Evolutionary conservation across 2,329 filamentous ascomycete species (phyloP).

Genomic region (Pseudogymnoascus sp.): DNA sequence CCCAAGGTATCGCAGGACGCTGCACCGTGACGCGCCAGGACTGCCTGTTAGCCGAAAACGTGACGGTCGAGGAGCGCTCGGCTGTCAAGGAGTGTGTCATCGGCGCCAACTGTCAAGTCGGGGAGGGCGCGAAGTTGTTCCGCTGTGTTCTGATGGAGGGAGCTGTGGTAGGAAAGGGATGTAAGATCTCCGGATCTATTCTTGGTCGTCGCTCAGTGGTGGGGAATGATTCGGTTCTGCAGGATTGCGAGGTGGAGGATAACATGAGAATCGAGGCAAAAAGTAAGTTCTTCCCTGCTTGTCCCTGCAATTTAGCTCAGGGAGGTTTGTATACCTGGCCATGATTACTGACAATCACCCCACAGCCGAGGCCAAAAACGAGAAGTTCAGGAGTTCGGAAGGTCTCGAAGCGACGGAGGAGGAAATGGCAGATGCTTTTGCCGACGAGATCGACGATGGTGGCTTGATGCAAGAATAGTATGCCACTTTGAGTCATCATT

Average conservation of each 20-base stretch:
- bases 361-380: conserved; percentile 57
- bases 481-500: neutral
- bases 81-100: conserved; percentile 91
- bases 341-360: conserved; percentile 19
- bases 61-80: conserved; percentile 77
- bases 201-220: conserved; percentile 73
- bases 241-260: conserved; percentile 87
- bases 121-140: conserved; percentile 74
- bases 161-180: conserved; percentile 73
- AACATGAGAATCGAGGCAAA: conserved; percentile 76
- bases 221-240: conserved; percentile 71
- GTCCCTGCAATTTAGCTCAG: neutral
- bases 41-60: conserved; percentile 78
- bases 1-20: conserved; percentile 68
- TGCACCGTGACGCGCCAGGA: conserved; percentile 77
- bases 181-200: conserved; percentile 79
- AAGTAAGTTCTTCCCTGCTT: conserved; percentile 41
- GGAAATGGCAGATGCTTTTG: conserved; percentile 43
- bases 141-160: conserved; percentile 90
- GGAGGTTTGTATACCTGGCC: neutral
- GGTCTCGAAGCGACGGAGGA: conserved; percentile 56
- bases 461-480: conserved; percentile 1
- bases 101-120: conserved; percentile 78
- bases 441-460: conserved; percentile 23
- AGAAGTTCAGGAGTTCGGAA: conserved; percentile 58